These are phyloP conservation scores for Botrytis sinoallii DNA, from an alignment of 2,329 filamentous ascomycete genomes.

Conservation along the genomic window DNA sequence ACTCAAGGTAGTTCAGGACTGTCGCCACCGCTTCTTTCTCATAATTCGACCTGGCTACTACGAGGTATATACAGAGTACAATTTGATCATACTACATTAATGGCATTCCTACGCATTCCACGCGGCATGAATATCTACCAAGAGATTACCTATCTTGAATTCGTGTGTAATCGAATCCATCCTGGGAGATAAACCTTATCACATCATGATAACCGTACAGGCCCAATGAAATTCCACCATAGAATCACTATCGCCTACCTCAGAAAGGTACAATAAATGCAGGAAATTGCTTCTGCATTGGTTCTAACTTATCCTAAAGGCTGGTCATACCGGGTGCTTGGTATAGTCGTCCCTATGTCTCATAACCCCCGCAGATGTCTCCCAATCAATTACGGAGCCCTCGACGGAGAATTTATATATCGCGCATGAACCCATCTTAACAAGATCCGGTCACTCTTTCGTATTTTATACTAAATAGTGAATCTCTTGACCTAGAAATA, in stretches of 20 bases:
- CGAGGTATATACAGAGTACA: background rate
- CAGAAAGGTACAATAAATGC: background rate
- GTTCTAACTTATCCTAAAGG: background rate
- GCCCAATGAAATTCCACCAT: background rate
- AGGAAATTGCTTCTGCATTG: conserved; percentile 2
- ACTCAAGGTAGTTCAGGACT: background rate
- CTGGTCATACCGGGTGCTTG: background rate
- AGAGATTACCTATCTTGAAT: background rate
- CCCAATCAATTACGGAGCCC: background rate
- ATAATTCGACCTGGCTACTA: background rate
- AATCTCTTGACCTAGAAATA: background rate
- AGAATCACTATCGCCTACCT: background rate
- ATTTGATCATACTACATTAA: background rate
- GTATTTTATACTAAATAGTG: too few relatives aligned
- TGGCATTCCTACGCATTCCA: background rate
- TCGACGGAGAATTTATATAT: background rate
- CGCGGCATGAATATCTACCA: background rate
- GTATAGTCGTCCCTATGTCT: background rate
- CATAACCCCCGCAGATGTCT: background rate
- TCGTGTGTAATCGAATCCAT: conserved; percentile 6
- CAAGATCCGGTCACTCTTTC: background rate
- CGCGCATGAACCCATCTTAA: background rate
- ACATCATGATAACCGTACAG: conserved; percentile 5
- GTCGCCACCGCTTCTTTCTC: background rate
- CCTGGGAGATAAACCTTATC: conserved; percentile 14